Evolutionary conservation across 352 stramenopile species (phyloP).

Genomic region (Phytophthora melonis): DNA sequence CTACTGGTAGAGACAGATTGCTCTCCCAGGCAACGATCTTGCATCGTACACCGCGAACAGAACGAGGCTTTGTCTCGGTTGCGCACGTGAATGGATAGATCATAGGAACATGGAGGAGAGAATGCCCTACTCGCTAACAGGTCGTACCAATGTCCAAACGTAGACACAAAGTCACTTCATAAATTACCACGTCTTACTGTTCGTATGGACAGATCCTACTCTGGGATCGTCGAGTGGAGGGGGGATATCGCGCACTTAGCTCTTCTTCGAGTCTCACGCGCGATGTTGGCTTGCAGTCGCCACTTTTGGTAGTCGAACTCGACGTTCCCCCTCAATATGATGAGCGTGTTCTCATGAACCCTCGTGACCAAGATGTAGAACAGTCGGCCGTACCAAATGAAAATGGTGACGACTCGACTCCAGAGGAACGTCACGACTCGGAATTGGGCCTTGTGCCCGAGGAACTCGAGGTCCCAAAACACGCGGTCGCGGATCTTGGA

Average conservation of each 20-base stretch:
- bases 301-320: constrained; percentile 43
- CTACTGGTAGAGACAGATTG: no score
- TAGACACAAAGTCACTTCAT: neutral
- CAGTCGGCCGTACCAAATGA: constrained; percentile 34
- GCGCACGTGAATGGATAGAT: constrained; percentile 1
- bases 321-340: constrained; percentile 36
- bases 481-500: constrained; percentile 31
- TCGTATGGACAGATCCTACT: constrained; percentile 1
- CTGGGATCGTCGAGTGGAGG: neutral
- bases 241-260: neutral
- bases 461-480: constrained; percentile 32
- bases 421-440: constrained; percentile 38
- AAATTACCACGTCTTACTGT: neutral
- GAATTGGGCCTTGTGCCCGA: constrained; percentile 28
- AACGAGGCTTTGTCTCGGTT: neutral
- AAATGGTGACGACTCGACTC: constrained; percentile 40
- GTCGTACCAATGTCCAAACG: neutral
- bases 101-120: neutral
- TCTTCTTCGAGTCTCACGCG: constrained; percentile 1
- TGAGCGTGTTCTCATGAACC: constrained; percentile 29
- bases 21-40: constrained; percentile 10
- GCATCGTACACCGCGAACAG: neutral
- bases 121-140: neutral
- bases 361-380: constrained; percentile 38
- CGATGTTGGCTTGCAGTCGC: constrained; percentile 22